Evolutionary conservation across 495 filamentous ascomycete species (phyloP).

Genomic region (Tuber microsphaerosporum): DNA sequence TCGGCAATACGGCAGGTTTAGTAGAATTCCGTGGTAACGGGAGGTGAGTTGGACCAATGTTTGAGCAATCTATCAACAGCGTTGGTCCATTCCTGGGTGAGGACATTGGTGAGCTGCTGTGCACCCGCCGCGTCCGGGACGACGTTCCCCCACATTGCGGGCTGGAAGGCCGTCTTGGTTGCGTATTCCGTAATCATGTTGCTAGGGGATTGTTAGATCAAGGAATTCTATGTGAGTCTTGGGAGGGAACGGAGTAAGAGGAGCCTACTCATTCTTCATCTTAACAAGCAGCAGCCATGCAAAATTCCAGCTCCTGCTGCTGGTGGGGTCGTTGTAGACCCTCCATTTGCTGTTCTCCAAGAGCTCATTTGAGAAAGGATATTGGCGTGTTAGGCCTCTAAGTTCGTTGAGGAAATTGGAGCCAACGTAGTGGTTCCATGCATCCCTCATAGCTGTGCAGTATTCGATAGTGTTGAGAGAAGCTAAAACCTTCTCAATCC

Average conservation of each 20-base stretch:
- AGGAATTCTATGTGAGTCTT: background rate
- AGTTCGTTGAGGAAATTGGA: conserved; percentile 68
- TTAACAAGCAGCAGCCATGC: conserved; percentile 68
- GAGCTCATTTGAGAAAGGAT: conserved; percentile 64
- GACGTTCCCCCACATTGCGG: conserved; percentile 66
- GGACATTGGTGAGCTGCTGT: conserved; percentile 55
- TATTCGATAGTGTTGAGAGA: conserved; percentile 52
- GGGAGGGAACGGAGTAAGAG: background rate
- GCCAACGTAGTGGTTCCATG: conserved; percentile 68
- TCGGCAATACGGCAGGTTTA: background rate
- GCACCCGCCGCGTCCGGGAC: conserved; percentile 52
- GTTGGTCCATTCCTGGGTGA: conserved; percentile 60
- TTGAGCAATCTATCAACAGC: conserved; percentile 60
- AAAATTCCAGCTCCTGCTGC: conserved; percentile 67
- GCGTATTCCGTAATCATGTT: conserved; percentile 57
- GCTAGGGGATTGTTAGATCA: conserved; percentile 41
- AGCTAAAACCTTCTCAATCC: conserved; percentile 61
- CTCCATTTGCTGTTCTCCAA: conserved; percentile 60
- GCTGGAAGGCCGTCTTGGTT: conserved; percentile 52
- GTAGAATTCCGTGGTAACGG: conserved; percentile 42
- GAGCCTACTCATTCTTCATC: conserved; percentile 58
- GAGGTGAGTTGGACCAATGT: conserved; percentile 57
- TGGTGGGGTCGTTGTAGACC: conserved; percentile 58
- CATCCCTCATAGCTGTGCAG: conserved; percentile 59
- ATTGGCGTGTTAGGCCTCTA: conserved; percentile 59